Percentiles rank a stretch among this genome's conserved stretches.
phyloP scores from a whole-genome alignment of 2,329 filamentous ascomycete genomes.

The Pseudocercospora fuligena region DNA sequence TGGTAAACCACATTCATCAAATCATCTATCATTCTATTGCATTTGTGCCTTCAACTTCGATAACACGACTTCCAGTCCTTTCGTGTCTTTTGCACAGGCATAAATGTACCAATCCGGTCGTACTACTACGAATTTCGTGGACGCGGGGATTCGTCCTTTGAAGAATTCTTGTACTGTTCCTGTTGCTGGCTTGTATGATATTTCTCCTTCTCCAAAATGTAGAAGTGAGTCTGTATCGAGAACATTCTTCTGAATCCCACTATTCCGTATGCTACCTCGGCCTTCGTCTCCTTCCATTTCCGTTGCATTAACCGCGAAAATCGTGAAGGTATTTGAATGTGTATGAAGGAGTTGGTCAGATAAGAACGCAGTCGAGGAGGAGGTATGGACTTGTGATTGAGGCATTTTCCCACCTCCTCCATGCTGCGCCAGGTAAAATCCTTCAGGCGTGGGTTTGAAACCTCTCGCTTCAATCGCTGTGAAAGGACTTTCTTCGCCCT shows the following conservation, averaged over 20 bases:
- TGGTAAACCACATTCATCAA: too few species aligned
- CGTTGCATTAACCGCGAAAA: too few species aligned
- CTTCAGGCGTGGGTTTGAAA: conserved; percentile 2
- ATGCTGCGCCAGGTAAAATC: conserved; percentile 4
- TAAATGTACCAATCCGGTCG: conserved; percentile 17
- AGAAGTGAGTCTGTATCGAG: too few species aligned
- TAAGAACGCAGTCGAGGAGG: background rate
- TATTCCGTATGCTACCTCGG: too few species aligned
- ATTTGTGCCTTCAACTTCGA: background rate
- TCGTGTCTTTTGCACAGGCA: conserved; percentile 1
- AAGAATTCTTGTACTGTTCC: conserved; percentile 1
- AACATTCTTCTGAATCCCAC: too few species aligned
- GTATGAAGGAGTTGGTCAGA: background rate
- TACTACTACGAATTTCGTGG: conserved; percentile 1
- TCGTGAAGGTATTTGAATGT: background rate
- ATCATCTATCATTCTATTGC: too few species aligned
- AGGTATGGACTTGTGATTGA: conserved; percentile 4
- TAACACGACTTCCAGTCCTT: background rate
- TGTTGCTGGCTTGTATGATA: background rate
- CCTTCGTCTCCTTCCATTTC: too few species aligned
- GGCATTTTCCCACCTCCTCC: conserved; percentile 9
- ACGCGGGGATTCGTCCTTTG: background rate
- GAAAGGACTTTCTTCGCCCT: background rate
- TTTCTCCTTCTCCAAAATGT: background rate
- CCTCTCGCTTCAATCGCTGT: conserved; percentile 1